These are phyloP conservation scores for Lindgomyces ingoldianus DNA, from an alignment of 495 filamentous ascomycete species.

Conservation along the genomic window DNA sequence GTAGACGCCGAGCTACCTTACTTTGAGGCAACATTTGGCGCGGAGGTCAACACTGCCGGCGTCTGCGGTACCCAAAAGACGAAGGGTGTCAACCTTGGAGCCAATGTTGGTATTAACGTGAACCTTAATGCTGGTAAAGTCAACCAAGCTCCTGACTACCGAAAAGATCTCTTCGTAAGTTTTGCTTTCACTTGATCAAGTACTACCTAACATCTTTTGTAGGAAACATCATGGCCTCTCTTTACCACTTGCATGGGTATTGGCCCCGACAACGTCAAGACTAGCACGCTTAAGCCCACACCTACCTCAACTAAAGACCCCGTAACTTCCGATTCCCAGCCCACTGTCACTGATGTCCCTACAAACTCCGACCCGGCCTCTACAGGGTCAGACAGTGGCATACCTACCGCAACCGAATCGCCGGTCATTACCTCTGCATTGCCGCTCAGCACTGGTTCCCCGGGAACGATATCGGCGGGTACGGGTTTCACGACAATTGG, in stretches of 20 bases:
- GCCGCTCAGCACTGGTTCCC: background rate
- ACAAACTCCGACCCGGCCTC: background rate
- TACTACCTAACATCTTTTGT: background rate
- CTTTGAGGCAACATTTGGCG: slow-evolving; percentile 11
- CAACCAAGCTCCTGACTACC: slow-evolving; percentile 10
- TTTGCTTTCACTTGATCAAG: background rate
- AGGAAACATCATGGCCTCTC: slow-evolving; percentile 15
- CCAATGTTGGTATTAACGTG: slow-evolving; percentile 18
- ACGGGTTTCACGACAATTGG: background rate
- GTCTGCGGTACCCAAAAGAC: slow-evolving; percentile 18
- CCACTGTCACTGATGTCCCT: background rate
- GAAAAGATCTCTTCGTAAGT: slow-evolving; percentile 11
- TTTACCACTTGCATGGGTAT: slow-evolving; percentile 16
- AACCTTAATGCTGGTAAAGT: slow-evolving; percentile 15
- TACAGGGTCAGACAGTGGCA: background rate
- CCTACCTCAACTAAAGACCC: too few species aligned
- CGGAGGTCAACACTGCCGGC: background rate
- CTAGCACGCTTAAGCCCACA: background rate
- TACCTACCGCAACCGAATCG: background rate
- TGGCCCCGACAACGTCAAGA: slow-evolving; percentile 2
- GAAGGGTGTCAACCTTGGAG: slow-evolving; percentile 2
- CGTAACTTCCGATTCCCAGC: background rate
- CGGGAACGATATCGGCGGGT: background rate
- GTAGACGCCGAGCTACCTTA: slow-evolving; percentile 21
- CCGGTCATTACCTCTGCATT: background rate